phyloP scores from a whole-genome alignment of 1,139 yeast species.

The Wickerhamomyces sp. region DNA sequence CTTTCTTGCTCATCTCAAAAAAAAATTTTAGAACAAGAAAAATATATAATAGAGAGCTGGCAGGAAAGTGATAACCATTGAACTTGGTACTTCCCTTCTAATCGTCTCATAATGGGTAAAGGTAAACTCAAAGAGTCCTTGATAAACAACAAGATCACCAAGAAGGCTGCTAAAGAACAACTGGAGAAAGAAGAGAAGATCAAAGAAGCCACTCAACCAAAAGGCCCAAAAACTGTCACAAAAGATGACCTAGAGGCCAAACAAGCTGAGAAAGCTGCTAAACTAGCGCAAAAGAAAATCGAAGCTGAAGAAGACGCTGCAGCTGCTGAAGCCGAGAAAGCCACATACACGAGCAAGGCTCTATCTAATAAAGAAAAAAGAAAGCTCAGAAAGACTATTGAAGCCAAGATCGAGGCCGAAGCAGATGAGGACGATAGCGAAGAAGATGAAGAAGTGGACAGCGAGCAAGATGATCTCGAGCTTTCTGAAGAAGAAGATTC shows the following conservation, averaged over 20 bases:
- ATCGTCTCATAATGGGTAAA: conserved; percentile 31
- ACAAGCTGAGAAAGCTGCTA: conserved; percentile 12
- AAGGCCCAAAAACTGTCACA: conserved; percentile 30
- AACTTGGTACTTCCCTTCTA: no score
- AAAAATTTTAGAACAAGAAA: no score
- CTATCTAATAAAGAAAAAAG: conserved; percentile 63
- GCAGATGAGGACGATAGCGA: conserved; percentile 21
- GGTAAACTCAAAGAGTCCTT: conserved; percentile 31
- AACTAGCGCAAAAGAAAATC: conserved; percentile 16
- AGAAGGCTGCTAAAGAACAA: conserved; percentile 22
- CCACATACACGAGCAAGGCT: conserved; percentile 26
- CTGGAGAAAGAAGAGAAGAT: conserved; percentile 19
- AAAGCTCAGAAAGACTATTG: conserved; percentile 46
- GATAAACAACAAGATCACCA: conserved; percentile 24
- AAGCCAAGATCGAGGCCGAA: conserved; percentile 23
- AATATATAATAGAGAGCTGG: no score
- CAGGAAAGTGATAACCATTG: no score
- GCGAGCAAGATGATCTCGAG: conserved; percentile 9
- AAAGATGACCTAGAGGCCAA: conserved; percentile 24
- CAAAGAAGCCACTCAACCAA: conserved; percentile 22
- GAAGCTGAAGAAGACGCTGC: conserved; percentile 28
- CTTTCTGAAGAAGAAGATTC: conserved; percentile 26
- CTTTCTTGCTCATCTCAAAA: no score
- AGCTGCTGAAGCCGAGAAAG: conserved; percentile 26
- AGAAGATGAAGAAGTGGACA: conserved; percentile 23